Evolutionary conservation across 202 grass and related monocot species (phyloP).

Genomic region (Digitaria exilis): DNA sequence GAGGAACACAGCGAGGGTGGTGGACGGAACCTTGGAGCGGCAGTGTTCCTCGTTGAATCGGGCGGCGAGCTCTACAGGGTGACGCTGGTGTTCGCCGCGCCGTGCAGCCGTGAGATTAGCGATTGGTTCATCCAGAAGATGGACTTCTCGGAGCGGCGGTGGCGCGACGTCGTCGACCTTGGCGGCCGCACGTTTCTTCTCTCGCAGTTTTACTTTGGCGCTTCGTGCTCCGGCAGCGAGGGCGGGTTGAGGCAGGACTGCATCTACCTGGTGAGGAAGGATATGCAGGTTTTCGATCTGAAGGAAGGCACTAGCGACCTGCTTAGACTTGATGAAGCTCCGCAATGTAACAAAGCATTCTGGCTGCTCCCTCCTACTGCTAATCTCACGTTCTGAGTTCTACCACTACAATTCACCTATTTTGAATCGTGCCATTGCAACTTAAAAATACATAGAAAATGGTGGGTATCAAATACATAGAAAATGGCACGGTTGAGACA

Average conservation of each 20-base stretch:
- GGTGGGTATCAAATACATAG: too few species aligned
- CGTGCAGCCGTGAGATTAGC: not conserved
- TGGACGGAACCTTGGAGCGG: not conserved
- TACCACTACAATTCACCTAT: too few species aligned
- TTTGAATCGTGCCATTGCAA: too few species aligned
- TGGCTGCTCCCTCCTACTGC: not conserved
- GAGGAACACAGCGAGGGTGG: too few species aligned
- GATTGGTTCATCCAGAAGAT: not conserved
- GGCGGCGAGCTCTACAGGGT: constrained; percentile 1
- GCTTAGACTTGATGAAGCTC: not conserved
- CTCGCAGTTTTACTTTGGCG: not conserved
- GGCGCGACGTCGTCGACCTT: not conserved
- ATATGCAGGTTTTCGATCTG: not conserved
- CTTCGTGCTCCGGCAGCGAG: not conserved
- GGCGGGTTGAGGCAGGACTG: too few species aligned
- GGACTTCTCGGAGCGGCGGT: not conserved
- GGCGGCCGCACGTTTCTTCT: not conserved
- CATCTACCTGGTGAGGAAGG: not conserved
- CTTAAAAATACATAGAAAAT: too few species aligned
- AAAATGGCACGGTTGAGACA: too few species aligned
- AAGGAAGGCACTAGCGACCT: not conserved
- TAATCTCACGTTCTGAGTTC: too few species aligned
- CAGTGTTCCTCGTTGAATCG: not conserved
- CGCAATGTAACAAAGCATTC: not conserved
- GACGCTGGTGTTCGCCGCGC: not conserved